Evolutionary conservation across 2,329 filamentous ascomycete genomes (phyloP).

Genomic region (Fusarium albosuccineum): DNA sequence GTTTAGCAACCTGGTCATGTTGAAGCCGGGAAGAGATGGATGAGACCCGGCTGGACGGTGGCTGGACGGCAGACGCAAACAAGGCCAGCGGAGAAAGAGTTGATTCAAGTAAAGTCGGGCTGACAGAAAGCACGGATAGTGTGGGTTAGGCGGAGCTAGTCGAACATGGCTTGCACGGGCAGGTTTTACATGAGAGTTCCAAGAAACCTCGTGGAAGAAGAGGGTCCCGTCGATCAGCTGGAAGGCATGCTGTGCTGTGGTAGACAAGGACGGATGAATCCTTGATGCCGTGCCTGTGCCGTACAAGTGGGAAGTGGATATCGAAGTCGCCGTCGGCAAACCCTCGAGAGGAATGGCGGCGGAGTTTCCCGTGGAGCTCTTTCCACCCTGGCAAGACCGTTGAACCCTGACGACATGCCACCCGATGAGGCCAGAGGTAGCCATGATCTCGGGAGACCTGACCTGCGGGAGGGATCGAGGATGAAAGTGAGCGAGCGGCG

Average conservation of each 20-base stretch:
- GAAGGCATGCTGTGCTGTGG: background rate
- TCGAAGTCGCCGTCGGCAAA: conserved; percentile 26
- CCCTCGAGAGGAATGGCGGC: conserved; percentile 25
- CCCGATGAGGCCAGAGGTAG: conserved; percentile 15
- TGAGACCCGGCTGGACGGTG: conserved; percentile 28
- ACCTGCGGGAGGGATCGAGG: conserved; percentile 36
- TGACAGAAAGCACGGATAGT: conserved; percentile 23
- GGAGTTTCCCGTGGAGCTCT: conserved; percentile 23
- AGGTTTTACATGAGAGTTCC: conserved; percentile 13
- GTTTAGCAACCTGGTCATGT: conserved; percentile 31
- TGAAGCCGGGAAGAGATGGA: conserved; percentile 29
- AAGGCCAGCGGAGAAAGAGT: conserved; percentile 31
- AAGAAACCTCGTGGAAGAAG: conserved; percentile 38
- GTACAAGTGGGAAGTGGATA: conserved; percentile 23
- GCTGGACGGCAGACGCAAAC: conserved; percentile 32
- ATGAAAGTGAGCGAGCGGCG: conserved; percentile 25
- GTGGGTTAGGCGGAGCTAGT: conserved; percentile 30
- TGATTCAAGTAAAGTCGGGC: conserved; percentile 28
- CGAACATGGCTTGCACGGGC: conserved; percentile 18
- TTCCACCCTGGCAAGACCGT: conserved; percentile 4
- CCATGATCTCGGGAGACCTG: conserved; percentile 34
- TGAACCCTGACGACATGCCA: conserved; percentile 22
- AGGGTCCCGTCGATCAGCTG: conserved; percentile 39
- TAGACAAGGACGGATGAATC: conserved; percentile 35
- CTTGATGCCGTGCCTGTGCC: conserved; percentile 4